Evolutionary conservation across 2,329 filamentous ascomycete genomes (phyloP), one percentile per base, ranked within the genome.

Genomic region (Aspergillus pseudonomiae): DNA sequence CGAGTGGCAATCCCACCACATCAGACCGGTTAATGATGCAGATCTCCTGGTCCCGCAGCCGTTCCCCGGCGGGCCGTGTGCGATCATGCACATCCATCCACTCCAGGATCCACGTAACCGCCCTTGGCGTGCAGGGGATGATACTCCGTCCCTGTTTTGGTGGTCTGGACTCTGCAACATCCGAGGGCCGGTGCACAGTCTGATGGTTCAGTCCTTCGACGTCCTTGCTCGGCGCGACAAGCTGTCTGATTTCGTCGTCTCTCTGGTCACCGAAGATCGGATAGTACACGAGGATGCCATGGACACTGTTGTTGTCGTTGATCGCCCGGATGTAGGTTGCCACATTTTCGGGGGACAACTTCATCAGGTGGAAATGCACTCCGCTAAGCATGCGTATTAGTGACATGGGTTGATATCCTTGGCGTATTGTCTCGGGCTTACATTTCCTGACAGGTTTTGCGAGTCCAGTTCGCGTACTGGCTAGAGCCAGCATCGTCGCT

Each of bases 21-120:
- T 54, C 52, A 36, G 52, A 54, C 28, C 52, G 30, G 52, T 54
- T 54, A 21, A 54, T 54, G 28, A 54, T 54, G 52, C 52, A 54
- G 52, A 54, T 36, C 52, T 54, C 52, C 10, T 36, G 30, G 32
- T 54, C n/a, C 21, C 30, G 32, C 10, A 54, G 14, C 16, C 14
- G 28, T 19, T 54, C 52, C 19, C 52, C 52, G 4, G 19, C 30
- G 6, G 19, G 52, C 32, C 30, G 28, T 9, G 32, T 36, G 6
- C 24, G 30, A 24, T 54, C 52, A 36, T 54, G 32, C 26, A 54
- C 30, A 1, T 24, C 16, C 28, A 54, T 34, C 52, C 52, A 54
- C 11, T 54, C 30, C n/a, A 54, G 19, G 52, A 54, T 54, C 52
- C 30, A 54, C 21, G 4, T 4, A 36, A 54, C 52, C 11, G 52